Conservation (phyloP, 371 early-diverging fungal species). For the Entomophthora muscae region DNA sequence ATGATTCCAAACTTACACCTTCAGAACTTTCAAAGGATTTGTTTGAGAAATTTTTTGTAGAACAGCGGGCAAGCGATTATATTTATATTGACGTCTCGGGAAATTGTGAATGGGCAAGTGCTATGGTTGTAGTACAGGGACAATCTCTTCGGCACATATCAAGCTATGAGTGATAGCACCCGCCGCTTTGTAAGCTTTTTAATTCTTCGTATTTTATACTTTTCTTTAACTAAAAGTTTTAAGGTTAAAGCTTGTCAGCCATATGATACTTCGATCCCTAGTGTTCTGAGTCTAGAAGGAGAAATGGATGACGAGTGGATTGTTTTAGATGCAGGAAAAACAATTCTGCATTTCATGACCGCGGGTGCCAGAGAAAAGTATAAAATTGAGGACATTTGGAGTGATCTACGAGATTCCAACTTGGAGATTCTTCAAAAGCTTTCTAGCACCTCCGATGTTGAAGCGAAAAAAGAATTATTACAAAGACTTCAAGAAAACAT, state of each 20-base stretch:
- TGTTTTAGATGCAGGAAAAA: neutral
- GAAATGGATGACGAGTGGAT: conserved; percentile 1
- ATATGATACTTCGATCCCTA: neutral
- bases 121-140: neutral
- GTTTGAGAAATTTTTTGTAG: neutral
- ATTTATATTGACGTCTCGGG: neutral
- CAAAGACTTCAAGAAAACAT: neutral
- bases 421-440: neutral
- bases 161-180: neutral
- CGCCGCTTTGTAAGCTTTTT: neutral
- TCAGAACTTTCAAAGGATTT: neutral
- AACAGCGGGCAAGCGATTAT: neutral
- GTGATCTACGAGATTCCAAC: neutral
- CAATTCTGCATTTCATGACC: conserved; percentile 5
- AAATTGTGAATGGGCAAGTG: neutral
- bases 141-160: neutral
- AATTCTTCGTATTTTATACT: neutral
- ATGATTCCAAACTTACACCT: neutral
- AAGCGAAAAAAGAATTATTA: neutral
- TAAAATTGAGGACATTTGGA: conserved; percentile 1
- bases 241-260: conserved; percentile 6
- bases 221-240: neutral
- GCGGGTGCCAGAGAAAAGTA: neutral
- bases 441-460: neutral
- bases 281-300: conserved; percentile 1